Evolutionary conservation across 352 stramenopile species (phyloP).

Genomic region (Pythium aquatile): DNA sequence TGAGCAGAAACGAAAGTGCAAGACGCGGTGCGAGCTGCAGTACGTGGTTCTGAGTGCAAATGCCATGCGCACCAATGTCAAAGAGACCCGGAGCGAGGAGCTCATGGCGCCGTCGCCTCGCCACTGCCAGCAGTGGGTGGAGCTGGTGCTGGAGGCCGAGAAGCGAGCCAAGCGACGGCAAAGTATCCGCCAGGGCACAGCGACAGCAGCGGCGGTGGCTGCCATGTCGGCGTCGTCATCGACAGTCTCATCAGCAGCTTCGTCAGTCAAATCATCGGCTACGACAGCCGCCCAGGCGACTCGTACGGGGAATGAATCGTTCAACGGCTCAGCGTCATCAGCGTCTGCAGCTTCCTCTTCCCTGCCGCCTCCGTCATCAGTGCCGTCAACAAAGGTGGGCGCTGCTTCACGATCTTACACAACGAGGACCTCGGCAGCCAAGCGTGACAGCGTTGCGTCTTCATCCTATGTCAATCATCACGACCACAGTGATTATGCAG

Average conservation of each 20-base stretch:
- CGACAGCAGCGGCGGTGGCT: slow-evolving; percentile 15
- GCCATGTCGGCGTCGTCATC: slow-evolving; percentile 12
- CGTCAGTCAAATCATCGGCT: background rate
- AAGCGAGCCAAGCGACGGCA: slow-evolving; percentile 35
- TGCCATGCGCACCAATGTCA: slow-evolving; percentile 8
- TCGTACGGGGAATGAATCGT: background rate
- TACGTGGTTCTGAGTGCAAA: slow-evolving; percentile 28
- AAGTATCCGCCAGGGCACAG: slow-evolving; percentile 31
- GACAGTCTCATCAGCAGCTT: background rate
- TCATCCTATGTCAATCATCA: slow-evolving; percentile 2
- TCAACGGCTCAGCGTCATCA: slow-evolving; percentile 18
- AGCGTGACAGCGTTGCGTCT: background rate
- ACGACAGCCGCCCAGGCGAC: background rate
- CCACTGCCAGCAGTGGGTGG: slow-evolving; percentile 64
- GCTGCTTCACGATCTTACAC: background rate
- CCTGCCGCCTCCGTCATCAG: background rate
- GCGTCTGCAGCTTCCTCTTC: slow-evolving; percentile 10
- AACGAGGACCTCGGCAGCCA: background rate
- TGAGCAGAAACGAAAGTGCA: slow-evolving; percentile 55
- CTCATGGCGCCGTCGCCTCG: slow-evolving; percentile 70
- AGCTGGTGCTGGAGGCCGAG: slow-evolving; percentile 39
- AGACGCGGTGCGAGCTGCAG: slow-evolving; percentile 54
- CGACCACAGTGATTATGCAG: slow-evolving; percentile 4
- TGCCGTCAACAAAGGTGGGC: background rate
- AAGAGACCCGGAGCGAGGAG: slow-evolving; percentile 36